These are phyloP conservation scores for Beauveria sp. DNA, from an alignment of 2,329 filamentous ascomycete genomes.

Conservation along the genomic window DNA sequence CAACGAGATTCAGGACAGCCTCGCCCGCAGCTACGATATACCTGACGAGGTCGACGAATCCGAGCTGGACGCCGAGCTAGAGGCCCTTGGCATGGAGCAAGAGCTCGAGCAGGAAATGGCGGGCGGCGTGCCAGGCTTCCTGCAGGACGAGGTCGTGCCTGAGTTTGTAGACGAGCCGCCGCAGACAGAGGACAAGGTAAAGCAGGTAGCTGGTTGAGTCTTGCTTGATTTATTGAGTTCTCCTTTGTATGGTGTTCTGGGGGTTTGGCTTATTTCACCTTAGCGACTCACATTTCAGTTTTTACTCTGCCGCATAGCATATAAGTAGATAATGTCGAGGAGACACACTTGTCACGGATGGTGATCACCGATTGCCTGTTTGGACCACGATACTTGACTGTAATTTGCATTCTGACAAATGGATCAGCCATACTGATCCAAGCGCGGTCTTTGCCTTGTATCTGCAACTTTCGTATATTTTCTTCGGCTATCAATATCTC, in stretches of 20 bases:
- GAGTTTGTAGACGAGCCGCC: conserved; percentile 93
- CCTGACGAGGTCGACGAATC: conserved; percentile 96
- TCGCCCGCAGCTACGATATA: conserved; percentile 84
- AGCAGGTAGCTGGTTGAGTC: conserved; percentile 60
- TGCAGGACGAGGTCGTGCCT: conserved; percentile 79
- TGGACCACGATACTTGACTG: not conserved
- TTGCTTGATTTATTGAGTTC: not conserved
- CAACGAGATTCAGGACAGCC: conserved; percentile 95
- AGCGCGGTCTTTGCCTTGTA: not conserved
- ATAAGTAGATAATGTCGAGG: not conserved
- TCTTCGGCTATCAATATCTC: not conserved
- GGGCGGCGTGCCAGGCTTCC: conserved; percentile 68
- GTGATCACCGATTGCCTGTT: not conserved
- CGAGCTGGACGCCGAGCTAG: conserved; percentile 91
- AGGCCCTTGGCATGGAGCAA: conserved; percentile 90
- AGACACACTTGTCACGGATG: not conserved
- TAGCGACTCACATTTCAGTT: conserved; percentile 4
- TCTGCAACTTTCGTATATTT: not conserved
- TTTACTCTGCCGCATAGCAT: not conserved
- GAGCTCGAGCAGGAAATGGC: conserved; percentile 68
- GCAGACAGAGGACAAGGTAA: conserved; percentile 63
- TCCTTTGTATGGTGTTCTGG: not conserved
- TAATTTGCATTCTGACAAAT: not conserved
- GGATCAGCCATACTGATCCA: not conserved
- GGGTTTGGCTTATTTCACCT: not conserved